A percentile compares a stretch with the other conserved stretches of the same genome.
Conservation (phyloP, 176 grass and related monocot genomes). For the Tillandsia fasciculata region DNA sequence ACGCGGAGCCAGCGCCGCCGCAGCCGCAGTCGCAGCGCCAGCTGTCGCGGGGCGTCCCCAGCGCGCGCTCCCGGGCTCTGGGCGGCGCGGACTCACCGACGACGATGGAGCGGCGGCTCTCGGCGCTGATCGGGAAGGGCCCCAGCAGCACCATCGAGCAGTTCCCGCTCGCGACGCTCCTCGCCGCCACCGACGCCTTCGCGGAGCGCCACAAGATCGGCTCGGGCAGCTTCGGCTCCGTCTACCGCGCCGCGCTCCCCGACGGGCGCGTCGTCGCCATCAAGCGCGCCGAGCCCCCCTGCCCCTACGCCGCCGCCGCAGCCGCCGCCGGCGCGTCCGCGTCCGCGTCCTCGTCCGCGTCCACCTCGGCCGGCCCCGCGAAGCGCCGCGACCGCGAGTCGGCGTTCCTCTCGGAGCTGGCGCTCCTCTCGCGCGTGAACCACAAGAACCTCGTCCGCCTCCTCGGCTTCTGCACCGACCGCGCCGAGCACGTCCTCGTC, state of each 20-base stretch:
- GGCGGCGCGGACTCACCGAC: neutral
- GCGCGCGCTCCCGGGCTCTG: too few relatives aligned
- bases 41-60: neutral
- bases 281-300: conserved; percentile 51
- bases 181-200: conserved; percentile 48
- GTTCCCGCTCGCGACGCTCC: conserved; percentile 53
- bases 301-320: conserved; percentile 7
- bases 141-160: conserved; percentile 77
- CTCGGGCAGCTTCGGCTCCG: conserved; percentile 81
- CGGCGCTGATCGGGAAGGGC: conserved; percentile 52
- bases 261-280: conserved; percentile 65
- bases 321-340: conserved; percentile 23
- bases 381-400: conserved; percentile 57
- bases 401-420: conserved; percentile 73
- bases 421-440: conserved; percentile 70
- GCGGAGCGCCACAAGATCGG: conserved; percentile 53
- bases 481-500: conserved; percentile 54
- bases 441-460: conserved; percentile 88
- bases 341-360: conserved; percentile 41
- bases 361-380: conserved; percentile 28
- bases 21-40: conserved; percentile 7
- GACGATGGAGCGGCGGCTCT: conserved; percentile 43
- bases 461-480: conserved; percentile 66
- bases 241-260: conserved; percentile 54
- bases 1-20: neutral